phyloP scores from a whole-genome alignment of 495 filamentous ascomycete genomes.

The Penicillium arizonense region DNA sequence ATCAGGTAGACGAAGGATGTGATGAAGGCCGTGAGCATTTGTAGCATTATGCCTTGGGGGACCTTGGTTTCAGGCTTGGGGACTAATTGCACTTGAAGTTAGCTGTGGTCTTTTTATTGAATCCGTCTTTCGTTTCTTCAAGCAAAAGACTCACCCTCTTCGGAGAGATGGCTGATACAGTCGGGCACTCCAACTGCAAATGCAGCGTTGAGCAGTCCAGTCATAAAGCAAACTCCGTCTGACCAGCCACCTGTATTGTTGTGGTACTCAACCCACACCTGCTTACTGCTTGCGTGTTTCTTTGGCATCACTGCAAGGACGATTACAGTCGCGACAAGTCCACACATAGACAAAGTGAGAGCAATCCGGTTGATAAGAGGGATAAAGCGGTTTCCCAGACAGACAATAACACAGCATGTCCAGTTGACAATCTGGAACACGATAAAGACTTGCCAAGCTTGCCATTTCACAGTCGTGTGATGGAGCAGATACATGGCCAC shows the following conservation, averaged over 20 bases:
- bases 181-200: constrained; percentile 76
- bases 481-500: constrained; percentile 68
- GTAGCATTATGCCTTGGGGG: constrained; percentile 51
- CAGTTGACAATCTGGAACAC: constrained; percentile 64
- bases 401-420: constrained; percentile 57
- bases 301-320: constrained; percentile 71
- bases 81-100: constrained; percentile 3
- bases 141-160: constrained; percentile 47
- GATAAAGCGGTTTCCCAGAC: constrained; percentile 64
- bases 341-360: constrained; percentile 61
- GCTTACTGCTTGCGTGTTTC: constrained; percentile 52
- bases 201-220: constrained; percentile 74
- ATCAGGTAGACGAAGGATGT: constrained; percentile 38
- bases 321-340: constrained; percentile 63
- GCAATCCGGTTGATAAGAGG: constrained; percentile 63
- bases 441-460: constrained; percentile 75
- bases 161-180: constrained; percentile 68
- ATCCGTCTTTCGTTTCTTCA: too few species aligned
- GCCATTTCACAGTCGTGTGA: constrained; percentile 53
- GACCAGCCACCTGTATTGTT: constrained; percentile 64
- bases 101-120: not conserved
- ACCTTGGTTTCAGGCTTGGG: constrained; percentile 26
- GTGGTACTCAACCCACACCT: constrained; percentile 61
- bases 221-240: constrained; percentile 67
- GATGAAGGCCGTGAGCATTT: constrained; percentile 57